Evolutionary conservation across 1,284 basidiomycete species (phyloP).

Genomic region (Trichosporon sp.): DNA sequence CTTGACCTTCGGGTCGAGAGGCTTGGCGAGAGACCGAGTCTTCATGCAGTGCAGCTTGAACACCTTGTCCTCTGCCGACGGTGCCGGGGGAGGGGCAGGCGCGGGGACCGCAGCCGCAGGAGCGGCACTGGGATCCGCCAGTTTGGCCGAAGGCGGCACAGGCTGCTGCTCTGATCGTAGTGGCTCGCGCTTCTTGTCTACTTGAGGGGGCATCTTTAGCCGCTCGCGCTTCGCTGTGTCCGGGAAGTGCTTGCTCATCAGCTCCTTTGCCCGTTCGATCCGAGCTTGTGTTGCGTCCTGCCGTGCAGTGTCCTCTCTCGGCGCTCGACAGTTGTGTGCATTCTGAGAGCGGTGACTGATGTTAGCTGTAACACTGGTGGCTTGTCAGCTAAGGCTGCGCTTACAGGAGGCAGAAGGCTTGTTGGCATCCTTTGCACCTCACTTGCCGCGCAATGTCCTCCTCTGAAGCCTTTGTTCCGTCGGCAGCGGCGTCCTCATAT

Average conservation of each 20-base stretch:
- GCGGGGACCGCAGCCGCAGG: not conserved
- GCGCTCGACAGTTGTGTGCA: slow-evolving; percentile 34
- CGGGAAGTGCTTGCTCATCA: slow-evolving; percentile 21
- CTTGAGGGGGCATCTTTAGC: slow-evolving; percentile 30
- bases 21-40: slow-evolving; percentile 28
- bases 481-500: slow-evolving; percentile 4
- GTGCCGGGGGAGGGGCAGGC: not conserved
- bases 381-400: slow-evolving; percentile 1
- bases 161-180: not conserved
- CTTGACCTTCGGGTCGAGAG: slow-evolving; percentile 20
- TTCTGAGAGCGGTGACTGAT: slow-evolving; percentile 31
- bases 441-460: slow-evolving; percentile 32
- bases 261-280: slow-evolving; percentile 26
- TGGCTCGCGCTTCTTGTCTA: slow-evolving; percentile 13
- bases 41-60: slow-evolving; percentile 40
- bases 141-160: not conserved
- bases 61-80: slow-evolving; percentile 28
- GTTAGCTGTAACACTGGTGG: not conserved
- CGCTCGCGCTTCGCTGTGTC: not conserved
- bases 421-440: slow-evolving; percentile 32
- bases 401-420: slow-evolving; percentile 37
- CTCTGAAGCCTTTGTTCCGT: slow-evolving; percentile 7
- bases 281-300: slow-evolving; percentile 28
- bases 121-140: not conserved
- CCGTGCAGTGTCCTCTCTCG: slow-evolving; percentile 26